Evolutionary conservation across 768 basidiomycete genomes (phyloP).

Genomic region (Phallus indusiatus): DNA sequence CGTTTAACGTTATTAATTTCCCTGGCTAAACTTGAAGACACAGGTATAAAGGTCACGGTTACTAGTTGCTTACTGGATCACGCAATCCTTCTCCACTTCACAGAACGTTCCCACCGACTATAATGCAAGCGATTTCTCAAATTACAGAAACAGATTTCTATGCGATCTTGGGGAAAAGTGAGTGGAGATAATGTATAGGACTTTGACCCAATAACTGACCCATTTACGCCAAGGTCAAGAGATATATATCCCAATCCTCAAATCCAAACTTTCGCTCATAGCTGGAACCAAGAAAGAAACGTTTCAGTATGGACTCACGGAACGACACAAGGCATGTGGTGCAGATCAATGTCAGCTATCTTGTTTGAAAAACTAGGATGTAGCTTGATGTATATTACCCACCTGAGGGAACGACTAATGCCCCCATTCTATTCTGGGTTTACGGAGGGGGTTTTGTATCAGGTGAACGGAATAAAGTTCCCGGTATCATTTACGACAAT

Average conservation of each 20-base stretch:
- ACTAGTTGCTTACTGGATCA: no score
- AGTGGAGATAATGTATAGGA: neutral
- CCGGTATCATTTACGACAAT: conserved; percentile 43
- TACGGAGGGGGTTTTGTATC: conserved; percentile 58
- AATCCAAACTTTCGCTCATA: conserved; percentile 38
- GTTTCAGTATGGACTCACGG: conserved; percentile 46
- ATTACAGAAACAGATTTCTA: neutral
- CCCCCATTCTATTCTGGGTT: conserved; percentile 50
- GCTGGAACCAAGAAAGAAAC: conserved; percentile 38
- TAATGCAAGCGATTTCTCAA: neutral
- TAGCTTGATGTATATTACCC: conserved; percentile 68
- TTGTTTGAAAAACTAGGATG: neutral
- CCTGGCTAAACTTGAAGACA: no score
- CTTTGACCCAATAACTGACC: neutral
- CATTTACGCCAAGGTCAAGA: conserved; percentile 28
- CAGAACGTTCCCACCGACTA: neutral
- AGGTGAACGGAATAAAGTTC: conserved; percentile 39
- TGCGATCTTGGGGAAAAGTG: neutral
- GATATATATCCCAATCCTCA: conserved; percentile 42
- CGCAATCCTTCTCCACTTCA: no score
- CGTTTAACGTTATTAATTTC: no score
- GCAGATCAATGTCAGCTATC: neutral
- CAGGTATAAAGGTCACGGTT: no score
- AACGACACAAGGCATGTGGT: conserved; percentile 37
- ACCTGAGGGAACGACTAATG: conserved; percentile 16